A percentile compares a stretch with the other conserved stretches of the same genome.
phyloP scores from a whole-genome alignment of 208 protist genomes.

The Acanthamoeba royreba region DNA sequence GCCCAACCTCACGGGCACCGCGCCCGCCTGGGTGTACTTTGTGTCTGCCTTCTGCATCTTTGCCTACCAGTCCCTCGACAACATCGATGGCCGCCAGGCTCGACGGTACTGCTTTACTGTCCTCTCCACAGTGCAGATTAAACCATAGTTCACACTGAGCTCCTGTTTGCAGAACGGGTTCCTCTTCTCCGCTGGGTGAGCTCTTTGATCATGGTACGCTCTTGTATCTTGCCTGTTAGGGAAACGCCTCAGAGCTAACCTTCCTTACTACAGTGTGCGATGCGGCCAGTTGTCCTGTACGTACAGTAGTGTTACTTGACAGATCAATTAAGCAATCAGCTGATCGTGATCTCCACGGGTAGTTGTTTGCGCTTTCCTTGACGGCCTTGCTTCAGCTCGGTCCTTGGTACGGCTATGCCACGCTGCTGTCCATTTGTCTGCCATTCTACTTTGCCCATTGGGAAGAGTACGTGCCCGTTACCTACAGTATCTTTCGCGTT shows the following conservation, averaged over 20 bases:
- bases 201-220: neutral
- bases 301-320: neutral
- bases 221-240: neutral
- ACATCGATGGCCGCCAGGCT: neutral
- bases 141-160: neutral
- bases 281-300: neutral
- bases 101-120: neutral
- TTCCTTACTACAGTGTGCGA: too few relatives aligned
- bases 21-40: neutral
- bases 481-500: neutral
- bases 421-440: neutral
- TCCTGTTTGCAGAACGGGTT: neutral
- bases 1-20: neutral
- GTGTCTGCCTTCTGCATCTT: neutral
- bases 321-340: neutral
- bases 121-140: neutral
- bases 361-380: neutral
- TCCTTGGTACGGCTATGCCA: neutral
- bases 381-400: neutral
- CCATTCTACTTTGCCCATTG: neutral
- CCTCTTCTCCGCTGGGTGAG: neutral
- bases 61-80: constrained; percentile 17
- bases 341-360: neutral
- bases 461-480: neutral
- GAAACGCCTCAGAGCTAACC: too few relatives aligned